Percentiles rank a stretch among this genome's conserved stretches.
These are phyloP conservation scores for Microsporum audouinii DNA, from an alignment of 2,329 filamentous ascomycete species.

Conservation along the genomic window DNA sequence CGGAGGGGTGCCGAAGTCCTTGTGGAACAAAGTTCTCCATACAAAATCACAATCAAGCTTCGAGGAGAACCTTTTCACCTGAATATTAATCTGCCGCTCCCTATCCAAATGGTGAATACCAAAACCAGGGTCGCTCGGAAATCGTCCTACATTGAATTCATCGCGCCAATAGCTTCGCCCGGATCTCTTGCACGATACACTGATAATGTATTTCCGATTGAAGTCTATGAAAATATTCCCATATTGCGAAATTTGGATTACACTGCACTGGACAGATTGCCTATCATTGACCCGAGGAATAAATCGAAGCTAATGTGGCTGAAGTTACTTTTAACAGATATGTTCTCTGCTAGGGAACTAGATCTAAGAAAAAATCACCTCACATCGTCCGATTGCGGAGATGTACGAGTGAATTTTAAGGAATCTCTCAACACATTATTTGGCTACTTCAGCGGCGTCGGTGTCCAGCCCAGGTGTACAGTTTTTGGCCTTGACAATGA, in stretches of 20 bases:
- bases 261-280: conserved; percentile 17
- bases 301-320: conserved; percentile 16
- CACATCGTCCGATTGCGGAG: conserved; percentile 4
- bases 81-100: conserved; percentile 17
- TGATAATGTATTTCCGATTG: conserved; percentile 11
- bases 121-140: conserved; percentile 23
- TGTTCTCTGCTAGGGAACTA: conserved; percentile 17
- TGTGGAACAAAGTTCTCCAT: conserved; percentile 12
- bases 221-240: conserved; percentile 12
- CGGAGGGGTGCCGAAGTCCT: conserved; percentile 7
- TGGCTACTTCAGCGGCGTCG: conserved; percentile 17
- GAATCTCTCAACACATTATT: conserved; percentile 21
- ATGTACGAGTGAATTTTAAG: conserved; percentile 19
- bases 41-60: conserved; percentile 8
- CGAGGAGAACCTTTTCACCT: conserved; percentile 6
- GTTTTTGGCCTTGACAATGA: conserved; percentile 16
- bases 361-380: conserved; percentile 10
- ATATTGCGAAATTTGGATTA: conserved; percentile 18
- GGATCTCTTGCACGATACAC: background rate
- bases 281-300: conserved; percentile 14
- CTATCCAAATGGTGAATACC: conserved; percentile 13
- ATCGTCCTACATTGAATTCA: conserved; percentile 24
- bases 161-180: conserved; percentile 14
- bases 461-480: conserved; percentile 2
- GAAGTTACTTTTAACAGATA: conserved; percentile 12